These are phyloP conservation scores for Persicaria maculosa DNA, from an alignment of 148 eudicot species.

Conservation along the genomic window DNA sequence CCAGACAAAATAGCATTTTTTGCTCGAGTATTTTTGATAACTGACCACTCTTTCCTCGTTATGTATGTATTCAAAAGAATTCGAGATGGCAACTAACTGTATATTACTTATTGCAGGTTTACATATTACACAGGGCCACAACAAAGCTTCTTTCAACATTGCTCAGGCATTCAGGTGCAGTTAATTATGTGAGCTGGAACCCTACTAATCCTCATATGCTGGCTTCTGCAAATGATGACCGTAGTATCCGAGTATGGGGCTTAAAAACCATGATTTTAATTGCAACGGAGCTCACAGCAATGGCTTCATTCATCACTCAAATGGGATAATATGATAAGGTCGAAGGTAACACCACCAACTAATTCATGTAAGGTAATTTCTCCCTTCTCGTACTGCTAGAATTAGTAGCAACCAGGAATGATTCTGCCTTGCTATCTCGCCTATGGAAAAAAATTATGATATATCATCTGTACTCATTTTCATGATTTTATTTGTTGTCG, in stretches of 20 bases:
- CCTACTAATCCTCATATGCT: constrained; percentile 69
- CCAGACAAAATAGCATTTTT: too few species aligned
- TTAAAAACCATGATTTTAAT: constrained; percentile 24
- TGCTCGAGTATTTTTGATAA: not conserved
- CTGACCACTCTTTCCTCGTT: not conserved
- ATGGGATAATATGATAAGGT: constrained; percentile 25
- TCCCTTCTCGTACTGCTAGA: not conserved
- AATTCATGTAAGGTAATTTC: not conserved
- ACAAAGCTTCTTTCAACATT: constrained; percentile 53
- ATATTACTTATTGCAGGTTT: constrained; percentile 39
- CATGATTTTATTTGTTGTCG: too few species aligned
- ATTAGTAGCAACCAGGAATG: not conserved
- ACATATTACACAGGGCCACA: constrained; percentile 72
- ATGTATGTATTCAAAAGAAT: not conserved
- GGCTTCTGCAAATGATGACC: constrained; percentile 87
- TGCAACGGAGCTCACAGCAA: constrained; percentile 24
- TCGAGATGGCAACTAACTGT: not conserved
- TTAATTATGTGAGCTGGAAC: constrained; percentile 87
- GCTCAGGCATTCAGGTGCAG: constrained; percentile 73
- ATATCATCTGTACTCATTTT: too few species aligned
- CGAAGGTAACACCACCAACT: not conserved
- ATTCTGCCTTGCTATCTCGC: not conserved
- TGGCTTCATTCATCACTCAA: constrained; percentile 33
- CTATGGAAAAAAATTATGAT: not conserved
- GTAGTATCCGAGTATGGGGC: constrained; percentile 80